A percentile compares a stretch with the other conserved stretches of the same genome.
Conservation (phyloP, 306 rosid species). For the Amphicarpaea edgeworthii region DNA sequence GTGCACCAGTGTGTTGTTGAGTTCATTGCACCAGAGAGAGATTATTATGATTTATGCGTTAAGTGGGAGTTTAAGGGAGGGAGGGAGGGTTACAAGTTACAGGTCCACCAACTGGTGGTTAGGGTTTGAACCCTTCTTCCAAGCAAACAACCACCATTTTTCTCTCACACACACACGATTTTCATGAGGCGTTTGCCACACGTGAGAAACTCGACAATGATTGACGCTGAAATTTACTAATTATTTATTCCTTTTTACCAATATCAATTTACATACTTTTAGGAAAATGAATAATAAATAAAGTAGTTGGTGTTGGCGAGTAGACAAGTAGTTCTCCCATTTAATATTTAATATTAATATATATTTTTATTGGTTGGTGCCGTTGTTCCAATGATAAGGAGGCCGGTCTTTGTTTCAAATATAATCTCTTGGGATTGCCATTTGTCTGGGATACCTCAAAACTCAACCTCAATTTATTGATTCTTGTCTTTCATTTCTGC, state of each 20-base stretch:
- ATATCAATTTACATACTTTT: neutral
- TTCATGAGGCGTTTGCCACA: constrained; percentile 61
- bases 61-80: constrained; percentile 61
- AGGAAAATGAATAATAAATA: constrained; percentile 1
- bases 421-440: constrained; percentile 65
- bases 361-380: constrained; percentile 69
- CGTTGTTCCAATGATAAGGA: constrained; percentile 89
- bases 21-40: constrained; percentile 17
- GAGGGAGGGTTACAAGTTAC: constrained; percentile 55
- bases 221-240: constrained; percentile 54
- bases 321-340: constrained; percentile 24
- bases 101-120: constrained; percentile 95
- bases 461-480: constrained; percentile 29
- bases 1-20: neutral
- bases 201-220: constrained; percentile 66
- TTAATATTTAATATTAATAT: constrained; percentile 7
- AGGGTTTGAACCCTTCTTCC: constrained; percentile 64
- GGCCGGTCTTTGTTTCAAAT: constrained; percentile 60
- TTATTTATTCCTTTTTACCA: constrained; percentile 55
- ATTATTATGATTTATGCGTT: constrained; percentile 52
- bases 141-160: constrained; percentile 73
- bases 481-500: constrained; percentile 15
- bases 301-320: constrained; percentile 62
- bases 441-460: constrained; percentile 61
- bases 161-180: constrained; percentile 28